Percentiles rank a stretch among this genome's conserved stretches.
Evolutionary conservation across 768 basidiomycete species (phyloP).

Genomic region (Amanita jacksonii): DNA sequence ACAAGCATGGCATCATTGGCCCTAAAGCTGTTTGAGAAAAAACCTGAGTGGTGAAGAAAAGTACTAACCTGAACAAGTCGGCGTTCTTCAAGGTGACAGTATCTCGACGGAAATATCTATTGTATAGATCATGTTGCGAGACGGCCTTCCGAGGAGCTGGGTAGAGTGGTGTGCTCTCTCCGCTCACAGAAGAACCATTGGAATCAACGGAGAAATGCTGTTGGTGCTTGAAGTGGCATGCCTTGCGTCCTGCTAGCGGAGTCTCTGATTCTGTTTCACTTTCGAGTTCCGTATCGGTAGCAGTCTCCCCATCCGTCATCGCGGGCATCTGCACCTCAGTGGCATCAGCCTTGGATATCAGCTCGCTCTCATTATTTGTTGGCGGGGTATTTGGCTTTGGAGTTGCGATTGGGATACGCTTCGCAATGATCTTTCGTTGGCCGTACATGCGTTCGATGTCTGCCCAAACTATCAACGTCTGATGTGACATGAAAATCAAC

Average conservation of each 20-base stretch:
- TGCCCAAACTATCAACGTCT: conserved; percentile 19
- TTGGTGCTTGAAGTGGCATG: background rate
- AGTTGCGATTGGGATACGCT: conserved; percentile 53
- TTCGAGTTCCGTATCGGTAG: conserved; percentile 61
- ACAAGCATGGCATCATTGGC: conserved; percentile 79
- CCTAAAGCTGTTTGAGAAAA: conserved; percentile 32
- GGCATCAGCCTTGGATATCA: conserved; percentile 10
- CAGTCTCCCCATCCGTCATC: conserved; percentile 63
- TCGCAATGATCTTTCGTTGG: conserved; percentile 81
- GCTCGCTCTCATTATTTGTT: conserved; percentile 5
- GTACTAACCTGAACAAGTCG: conserved; percentile 68
- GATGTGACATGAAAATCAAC: background rate
- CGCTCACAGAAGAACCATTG: conserved; percentile 15
- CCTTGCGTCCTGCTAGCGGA: background rate
- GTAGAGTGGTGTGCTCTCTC: conserved; percentile 10
- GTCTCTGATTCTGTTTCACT: conserved; percentile 31
- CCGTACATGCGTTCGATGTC: conserved; percentile 95
- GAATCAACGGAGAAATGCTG: background rate
- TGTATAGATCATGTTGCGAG: conserved; percentile 84
- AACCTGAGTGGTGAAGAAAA: background rate
- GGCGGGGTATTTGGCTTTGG: conserved; percentile 15
- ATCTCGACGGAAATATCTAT: conserved; percentile 87
- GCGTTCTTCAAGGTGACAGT: conserved; percentile 70
- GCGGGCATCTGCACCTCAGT: conserved; percentile 44
- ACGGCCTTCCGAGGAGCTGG: conserved; percentile 19